phyloP scores from a whole-genome alignment of 1,284 basidiomycete species.

The Exobasidium rhododendri region DNA sequence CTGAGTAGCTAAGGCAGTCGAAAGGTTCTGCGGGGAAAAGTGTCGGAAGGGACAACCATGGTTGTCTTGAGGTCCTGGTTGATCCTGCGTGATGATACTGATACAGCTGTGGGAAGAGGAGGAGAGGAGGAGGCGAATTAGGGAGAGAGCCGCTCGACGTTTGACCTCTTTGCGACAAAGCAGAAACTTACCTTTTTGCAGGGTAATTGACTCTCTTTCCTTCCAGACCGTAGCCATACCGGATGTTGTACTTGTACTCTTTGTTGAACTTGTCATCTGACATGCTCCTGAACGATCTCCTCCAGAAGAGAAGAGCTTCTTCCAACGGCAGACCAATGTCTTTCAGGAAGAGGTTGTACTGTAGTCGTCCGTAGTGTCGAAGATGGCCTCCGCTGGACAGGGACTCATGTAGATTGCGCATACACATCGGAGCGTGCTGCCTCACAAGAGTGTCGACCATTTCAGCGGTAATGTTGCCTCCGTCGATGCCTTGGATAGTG shows the following conservation, averaged over 20 bases:
- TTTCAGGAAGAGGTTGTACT: conserved; percentile 93
- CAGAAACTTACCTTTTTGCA: conserved; percentile 72
- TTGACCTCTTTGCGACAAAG: too few species aligned
- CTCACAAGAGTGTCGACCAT: conserved; percentile 86
- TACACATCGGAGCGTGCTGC: conserved; percentile 92
- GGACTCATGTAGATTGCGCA: conserved; percentile 82
- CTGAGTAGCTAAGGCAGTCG: conserved; percentile 69
- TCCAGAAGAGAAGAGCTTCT: conserved; percentile 91
- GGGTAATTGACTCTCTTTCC: conserved; percentile 91
- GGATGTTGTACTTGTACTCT: conserved; percentile 94
- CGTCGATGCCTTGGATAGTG: conserved; percentile 57
- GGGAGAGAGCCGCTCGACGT: neutral
- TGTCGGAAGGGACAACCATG: conserved; percentile 96
- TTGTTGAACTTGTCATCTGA: conserved; percentile 97
- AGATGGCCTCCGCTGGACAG: conserved; percentile 77
- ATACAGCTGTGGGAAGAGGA: conserved; percentile 67
- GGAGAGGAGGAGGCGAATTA: neutral
- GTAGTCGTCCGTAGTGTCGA: conserved; percentile 86
- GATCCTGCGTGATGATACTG: conserved; percentile 76
- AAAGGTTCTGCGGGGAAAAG: conserved; percentile 79
- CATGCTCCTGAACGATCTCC: conserved; percentile 70
- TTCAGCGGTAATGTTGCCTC: conserved; percentile 73
- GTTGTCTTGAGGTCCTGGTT: conserved; percentile 69
- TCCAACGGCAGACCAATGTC: conserved; percentile 84
- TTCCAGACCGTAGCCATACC: conserved; percentile 91